Base-by-base conservation (phyloP, 148 eudicot genomes). In the Arctostaphylos glauca region DNA sequence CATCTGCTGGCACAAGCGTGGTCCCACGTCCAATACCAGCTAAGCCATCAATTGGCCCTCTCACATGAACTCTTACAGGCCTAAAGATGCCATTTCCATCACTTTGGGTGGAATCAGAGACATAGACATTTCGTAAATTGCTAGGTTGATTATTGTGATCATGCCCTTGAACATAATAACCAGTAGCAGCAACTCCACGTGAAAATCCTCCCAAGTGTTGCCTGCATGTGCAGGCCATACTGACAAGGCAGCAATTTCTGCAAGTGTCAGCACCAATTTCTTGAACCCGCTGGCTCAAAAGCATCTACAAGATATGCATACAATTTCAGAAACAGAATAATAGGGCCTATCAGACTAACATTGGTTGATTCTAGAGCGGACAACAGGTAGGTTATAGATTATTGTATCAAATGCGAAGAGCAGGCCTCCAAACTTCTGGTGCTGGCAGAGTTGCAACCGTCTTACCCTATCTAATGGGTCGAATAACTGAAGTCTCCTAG, bases 11-110 rank as follows among this genome's bases (percentile, higher is more conserved):
- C 60, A 90, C 96, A 84, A 87, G 86, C 72, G 95, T 91, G 73
- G 91, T 86, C 78, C 98, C 99, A 68, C 95, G 98, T 64, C 99
- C 99, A 78, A 97, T 92, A 78, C 94, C 99, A 86, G 98, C 99
- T 86, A 97, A 90, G 46, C 99, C 99, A 83, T 97, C 99, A 85
- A 87, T 94, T 52, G 98, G 87, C 53, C 98, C 99, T 83, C 99
- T 91, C 67, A 90, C 97, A 85, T 94, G 98, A 78, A 94, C 94
- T 74, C 99, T 91, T 41, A 97, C 99, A n/a, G 97, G 98, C 84
- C 99, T 91, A 79, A 88, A 90, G 64, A 85, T 84, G 62, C 96
- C 97, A 83, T 89, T 97, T 86, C 90, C 93, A 85, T 94, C 97
- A 82, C 94, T 92, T 85, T 90, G 93, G 86, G 91, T 89, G 66